Percentiles rank a stretch among this genome's conserved stretches.
Evolutionary conservation across 2,329 filamentous ascomycete genomes (phyloP).

Genomic region (Didymella glomerata): DNA sequence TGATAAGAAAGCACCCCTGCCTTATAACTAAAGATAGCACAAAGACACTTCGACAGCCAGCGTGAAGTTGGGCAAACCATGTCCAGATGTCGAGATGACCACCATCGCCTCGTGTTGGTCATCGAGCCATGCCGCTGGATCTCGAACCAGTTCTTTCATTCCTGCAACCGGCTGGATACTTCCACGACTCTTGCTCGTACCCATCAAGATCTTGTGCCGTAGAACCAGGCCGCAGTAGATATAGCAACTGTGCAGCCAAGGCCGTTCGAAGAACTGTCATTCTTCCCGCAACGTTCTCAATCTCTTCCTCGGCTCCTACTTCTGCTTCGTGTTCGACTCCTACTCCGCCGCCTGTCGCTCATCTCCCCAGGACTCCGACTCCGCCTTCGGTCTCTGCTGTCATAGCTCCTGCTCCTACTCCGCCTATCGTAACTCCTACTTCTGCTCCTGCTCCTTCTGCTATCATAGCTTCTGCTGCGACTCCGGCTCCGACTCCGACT

Average conservation of each 20-base stretch:
- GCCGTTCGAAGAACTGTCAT: too few species aligned
- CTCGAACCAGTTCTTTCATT: too few species aligned
- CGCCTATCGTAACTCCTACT: constrained; percentile 1
- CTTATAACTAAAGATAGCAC: too few species aligned
- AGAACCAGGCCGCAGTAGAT: too few species aligned
- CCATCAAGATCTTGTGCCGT: too few species aligned
- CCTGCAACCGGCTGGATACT: too few species aligned
- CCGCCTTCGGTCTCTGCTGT: constrained; percentile 19
- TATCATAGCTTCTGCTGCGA: constrained; percentile 22
- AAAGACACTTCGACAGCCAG: too few species aligned
- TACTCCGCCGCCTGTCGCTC: constrained; percentile 1
- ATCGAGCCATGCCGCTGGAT: not conserved
- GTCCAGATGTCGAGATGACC: too few species aligned
- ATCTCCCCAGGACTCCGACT: constrained; percentile 12
- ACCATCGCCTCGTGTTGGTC: not conserved
- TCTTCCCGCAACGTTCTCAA: not conserved
- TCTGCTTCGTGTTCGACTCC: constrained; percentile 3
- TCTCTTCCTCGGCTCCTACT: not conserved
- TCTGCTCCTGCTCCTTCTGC: constrained; percentile 9
- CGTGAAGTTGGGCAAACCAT: too few species aligned
- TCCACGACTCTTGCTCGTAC: too few species aligned
- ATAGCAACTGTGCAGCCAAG: too few species aligned
- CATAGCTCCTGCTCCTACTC: constrained; percentile 27
- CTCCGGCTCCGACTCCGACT: constrained; percentile 21
- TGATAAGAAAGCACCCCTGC: not conserved